Evolutionary conservation across 345 rosid genomes (phyloP).

Genomic region (Brassica napus): DNA sequence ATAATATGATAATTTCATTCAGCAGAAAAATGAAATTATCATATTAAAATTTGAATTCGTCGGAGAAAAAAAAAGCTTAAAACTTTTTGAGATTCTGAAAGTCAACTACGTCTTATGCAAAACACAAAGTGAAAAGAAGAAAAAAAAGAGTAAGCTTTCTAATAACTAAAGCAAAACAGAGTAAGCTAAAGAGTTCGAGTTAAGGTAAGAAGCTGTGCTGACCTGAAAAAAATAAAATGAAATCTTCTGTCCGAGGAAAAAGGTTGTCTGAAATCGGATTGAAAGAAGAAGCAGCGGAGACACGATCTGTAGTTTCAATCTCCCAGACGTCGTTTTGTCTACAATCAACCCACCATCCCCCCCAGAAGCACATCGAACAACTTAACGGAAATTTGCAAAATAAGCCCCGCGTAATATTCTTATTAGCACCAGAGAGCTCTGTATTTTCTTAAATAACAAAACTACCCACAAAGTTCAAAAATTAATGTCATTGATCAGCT

Average conservation of each 20-base stretch:
- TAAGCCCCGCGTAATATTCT: background rate
- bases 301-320: slow-evolving; percentile 40
- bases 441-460: background rate
- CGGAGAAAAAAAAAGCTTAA: slow-evolving; percentile 9
- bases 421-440: background rate
- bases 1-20: too few relatives aligned
- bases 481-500: background rate
- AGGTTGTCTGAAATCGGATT: slow-evolving; percentile 39
- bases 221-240: slow-evolving; percentile 21
- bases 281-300: slow-evolving; percentile 33
- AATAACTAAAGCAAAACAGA: slow-evolving; percentile 14
- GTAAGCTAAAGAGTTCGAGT: background rate
- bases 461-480: background rate
- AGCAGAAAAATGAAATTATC: background rate
- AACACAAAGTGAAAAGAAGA: background rate
- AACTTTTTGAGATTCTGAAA: slow-evolving; percentile 23
- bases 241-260: slow-evolving; percentile 32
- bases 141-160: slow-evolving; percentile 13
- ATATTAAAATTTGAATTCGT: background rate
- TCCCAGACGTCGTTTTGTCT: slow-evolving; percentile 39
- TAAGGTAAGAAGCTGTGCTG: slow-evolving; percentile 32
- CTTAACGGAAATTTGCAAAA: slow-evolving; percentile 1
- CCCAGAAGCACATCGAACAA: slow-evolving; percentile 29
- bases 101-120: slow-evolving; percentile 31
- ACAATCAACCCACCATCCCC: slow-evolving; percentile 31